A percentile compares a stretch with the other conserved stretches of the same genome.
These are phyloP conservation scores for Neurospora pannonica DNA, from an alignment of 495 filamentous ascomycete species.

Conservation along the genomic window DNA sequence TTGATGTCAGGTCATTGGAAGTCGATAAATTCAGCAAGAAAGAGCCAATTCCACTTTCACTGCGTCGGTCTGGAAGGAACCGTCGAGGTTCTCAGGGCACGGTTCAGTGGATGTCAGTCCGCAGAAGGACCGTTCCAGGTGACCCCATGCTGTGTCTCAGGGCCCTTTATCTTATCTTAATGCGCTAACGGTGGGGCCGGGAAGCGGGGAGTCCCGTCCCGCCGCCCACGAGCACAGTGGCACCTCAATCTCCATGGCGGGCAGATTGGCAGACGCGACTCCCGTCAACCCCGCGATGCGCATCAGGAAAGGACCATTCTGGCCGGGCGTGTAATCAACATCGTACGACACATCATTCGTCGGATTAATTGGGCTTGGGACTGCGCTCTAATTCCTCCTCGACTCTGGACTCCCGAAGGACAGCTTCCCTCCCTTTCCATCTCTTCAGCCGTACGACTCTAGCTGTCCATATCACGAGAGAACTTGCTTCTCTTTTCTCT, in stretches of 20 bases:
- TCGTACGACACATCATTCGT: conserved; percentile 11
- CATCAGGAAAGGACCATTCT: neutral
- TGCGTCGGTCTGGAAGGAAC: neutral
- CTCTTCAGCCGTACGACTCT: neutral
- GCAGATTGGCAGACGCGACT: neutral
- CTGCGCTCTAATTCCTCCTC: neutral
- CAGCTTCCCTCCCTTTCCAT: neutral
- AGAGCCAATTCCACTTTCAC: neutral
- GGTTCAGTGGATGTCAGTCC: neutral
- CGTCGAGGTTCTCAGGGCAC: neutral
- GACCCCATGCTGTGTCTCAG: neutral
- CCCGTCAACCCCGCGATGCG: neutral
- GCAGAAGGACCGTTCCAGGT: neutral
- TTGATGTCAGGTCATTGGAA: neutral
- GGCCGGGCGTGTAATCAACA: conserved; percentile 3
- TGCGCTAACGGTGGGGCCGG: neutral
- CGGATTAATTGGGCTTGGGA: neutral
- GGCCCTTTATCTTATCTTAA: neutral
- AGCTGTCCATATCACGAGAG: neutral
- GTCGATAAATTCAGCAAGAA: neutral
- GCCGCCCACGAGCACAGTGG: neutral
- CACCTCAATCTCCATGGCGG: neutral
- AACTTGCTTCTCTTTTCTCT: neutral
- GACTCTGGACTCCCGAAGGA: neutral
- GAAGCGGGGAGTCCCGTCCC: neutral